A percentile compares a stretch with the other conserved stretches of the same genome.
Evolutionary conservation across 495 filamentous ascomycete species (phyloP).

Genomic region (Geopyxis carbonaria): DNA sequence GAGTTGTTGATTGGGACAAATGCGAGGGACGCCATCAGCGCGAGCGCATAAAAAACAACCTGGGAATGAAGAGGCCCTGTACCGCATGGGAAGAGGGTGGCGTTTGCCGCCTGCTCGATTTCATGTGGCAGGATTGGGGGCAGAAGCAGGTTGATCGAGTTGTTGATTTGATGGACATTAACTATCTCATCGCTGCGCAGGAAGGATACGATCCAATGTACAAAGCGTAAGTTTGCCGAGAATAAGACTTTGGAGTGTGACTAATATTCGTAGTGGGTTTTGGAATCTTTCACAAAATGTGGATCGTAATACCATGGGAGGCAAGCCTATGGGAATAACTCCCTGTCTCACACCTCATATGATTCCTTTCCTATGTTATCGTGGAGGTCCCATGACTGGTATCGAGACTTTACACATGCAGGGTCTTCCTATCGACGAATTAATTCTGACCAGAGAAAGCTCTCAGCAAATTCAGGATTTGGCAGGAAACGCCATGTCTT

Average conservation of each 20-base stretch:
- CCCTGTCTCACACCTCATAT: conserved; percentile 58
- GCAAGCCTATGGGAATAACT: conserved; percentile 38
- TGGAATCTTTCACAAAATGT: conserved; percentile 65
- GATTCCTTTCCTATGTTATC: conserved; percentile 43
- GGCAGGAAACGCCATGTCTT: conserved; percentile 72
- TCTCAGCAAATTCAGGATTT: conserved; percentile 51
- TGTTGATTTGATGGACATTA: conserved; percentile 51
- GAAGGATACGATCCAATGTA: conserved; percentile 40
- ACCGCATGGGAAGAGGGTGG: conserved; percentile 41
- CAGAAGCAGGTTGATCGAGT: conserved; percentile 37
- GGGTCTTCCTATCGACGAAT: conserved; percentile 46
- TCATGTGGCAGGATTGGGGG: conserved; percentile 35
- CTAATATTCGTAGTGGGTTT: conserved; percentile 28
- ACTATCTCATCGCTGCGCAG: conserved; percentile 30
- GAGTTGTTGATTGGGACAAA: conserved; percentile 36
- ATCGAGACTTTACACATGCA: conserved; percentile 52
- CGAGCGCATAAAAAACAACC: conserved; percentile 29
- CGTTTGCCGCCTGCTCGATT: conserved; percentile 36
- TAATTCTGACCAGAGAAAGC: conserved; percentile 47
- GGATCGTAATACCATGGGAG: conserved; percentile 37
- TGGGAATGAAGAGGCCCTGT: conserved; percentile 38
- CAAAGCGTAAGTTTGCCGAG: conserved; percentile 38
- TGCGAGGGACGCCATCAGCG: conserved; percentile 40
- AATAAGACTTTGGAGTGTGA: not conserved
- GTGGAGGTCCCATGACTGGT: conserved; percentile 46